Conservation (phyloP, 2,329 filamentous ascomycete genomes). For the Aspergillus carbonarius region DNA sequence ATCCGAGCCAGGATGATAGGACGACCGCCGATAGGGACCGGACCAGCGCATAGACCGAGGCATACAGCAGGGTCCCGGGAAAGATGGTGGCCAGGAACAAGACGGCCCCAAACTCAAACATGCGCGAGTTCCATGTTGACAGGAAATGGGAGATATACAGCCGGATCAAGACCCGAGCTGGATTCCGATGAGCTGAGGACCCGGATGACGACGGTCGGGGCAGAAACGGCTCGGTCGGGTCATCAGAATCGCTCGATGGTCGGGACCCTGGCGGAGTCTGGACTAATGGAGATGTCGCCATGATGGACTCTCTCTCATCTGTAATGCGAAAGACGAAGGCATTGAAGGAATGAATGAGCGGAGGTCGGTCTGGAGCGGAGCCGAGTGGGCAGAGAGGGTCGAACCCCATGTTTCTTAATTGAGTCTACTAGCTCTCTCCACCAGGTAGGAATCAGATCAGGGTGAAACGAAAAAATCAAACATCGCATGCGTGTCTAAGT, state of each 20-base stretch:
- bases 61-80: conserved; percentile 61
- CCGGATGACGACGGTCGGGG: not conserved
- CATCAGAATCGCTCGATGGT: not conserved
- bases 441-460: not conserved
- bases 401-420: too few species aligned
- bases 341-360: not conserved
- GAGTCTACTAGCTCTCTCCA: too few species aligned
- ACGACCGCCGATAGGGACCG: conserved; percentile 59
- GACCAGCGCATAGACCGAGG: conserved; percentile 67
- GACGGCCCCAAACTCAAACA: conserved; percentile 64
- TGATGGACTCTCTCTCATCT: not conserved
- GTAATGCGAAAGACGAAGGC: not conserved
- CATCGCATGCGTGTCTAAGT: not conserved
- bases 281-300: not conserved
- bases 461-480: not conserved
- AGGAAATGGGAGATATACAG: conserved; percentile 62
- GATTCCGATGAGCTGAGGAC: not conserved
- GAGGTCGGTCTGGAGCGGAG: not conserved
- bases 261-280: not conserved
- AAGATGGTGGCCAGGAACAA: conserved; percentile 59
- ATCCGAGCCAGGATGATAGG: conserved; percentile 60
- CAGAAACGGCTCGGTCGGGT: not conserved
- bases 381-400: not conserved
- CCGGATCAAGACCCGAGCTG: conserved; percentile 20
- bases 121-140: conserved; percentile 64